A percentile compares a stretch with the other conserved stretches of the same genome.
phyloP scores from a whole-genome alignment of 768 basidiomycete genomes.

The Naganishia vaughanmartiniae region DNA sequence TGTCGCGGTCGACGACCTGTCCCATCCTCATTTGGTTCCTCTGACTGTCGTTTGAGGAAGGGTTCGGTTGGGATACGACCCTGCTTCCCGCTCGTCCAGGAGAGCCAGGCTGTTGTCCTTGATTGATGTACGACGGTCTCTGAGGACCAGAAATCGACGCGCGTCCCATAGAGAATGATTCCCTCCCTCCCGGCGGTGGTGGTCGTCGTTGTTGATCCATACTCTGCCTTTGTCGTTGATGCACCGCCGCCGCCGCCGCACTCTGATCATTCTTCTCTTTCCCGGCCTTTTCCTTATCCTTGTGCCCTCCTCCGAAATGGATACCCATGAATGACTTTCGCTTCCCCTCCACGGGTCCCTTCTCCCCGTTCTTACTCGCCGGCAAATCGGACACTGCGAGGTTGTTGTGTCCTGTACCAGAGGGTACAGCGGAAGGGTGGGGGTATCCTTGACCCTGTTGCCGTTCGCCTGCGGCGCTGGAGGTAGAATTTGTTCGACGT shows the following conservation, averaged over 20 bases:
- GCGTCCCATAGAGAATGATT: not conserved
- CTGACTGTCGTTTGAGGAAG: not conserved
- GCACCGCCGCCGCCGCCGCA: not conserved
- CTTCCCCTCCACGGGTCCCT: not conserved
- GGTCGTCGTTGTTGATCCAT: conserved; percentile 3
- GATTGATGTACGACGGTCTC: not conserved
- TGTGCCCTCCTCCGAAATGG: conserved; percentile 28
- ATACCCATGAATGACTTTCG: conserved; percentile 28
- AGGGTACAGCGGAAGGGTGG: not conserved
- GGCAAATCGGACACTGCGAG: not conserved
- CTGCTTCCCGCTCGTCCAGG: not conserved
- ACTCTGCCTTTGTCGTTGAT: conserved; percentile 2
- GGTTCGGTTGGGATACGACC: conserved; percentile 4
- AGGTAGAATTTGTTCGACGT: conserved; percentile 5
- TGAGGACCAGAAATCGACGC: not conserved
- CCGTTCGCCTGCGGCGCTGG: conserved; percentile 8
- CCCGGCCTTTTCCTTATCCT: conserved; percentile 8
- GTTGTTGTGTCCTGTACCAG: not conserved
- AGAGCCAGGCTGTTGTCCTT: not conserved
- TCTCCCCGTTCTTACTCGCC: not conserved
- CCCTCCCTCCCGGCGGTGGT: not conserved
- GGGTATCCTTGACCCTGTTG: not conserved
- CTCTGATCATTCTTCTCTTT: not conserved
- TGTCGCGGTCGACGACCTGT: not conserved
- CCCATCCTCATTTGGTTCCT: not conserved